Evolutionary conservation across 1,284 basidiomycete genomes (phyloP).

Genomic region (Cutaneotrichosporon mucoides): DNA sequence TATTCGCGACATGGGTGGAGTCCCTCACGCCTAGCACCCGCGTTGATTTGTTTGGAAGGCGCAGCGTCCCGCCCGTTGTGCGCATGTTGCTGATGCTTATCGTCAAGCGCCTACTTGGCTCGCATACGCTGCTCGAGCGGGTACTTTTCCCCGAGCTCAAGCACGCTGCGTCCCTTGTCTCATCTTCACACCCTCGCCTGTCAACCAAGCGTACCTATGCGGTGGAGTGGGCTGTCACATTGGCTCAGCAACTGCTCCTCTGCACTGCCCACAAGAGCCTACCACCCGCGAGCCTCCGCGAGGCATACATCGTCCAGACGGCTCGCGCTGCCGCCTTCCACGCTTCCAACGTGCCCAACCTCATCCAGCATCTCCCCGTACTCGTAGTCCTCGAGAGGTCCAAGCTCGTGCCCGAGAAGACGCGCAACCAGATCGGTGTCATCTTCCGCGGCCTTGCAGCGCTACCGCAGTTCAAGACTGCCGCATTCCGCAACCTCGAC

Average conservation of each 20-base stretch:
- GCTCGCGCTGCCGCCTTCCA: conserved; percentile 33
- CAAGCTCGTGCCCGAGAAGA: conserved; percentile 23
- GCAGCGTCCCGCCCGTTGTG: conserved; percentile 17
- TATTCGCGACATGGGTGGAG: conserved; percentile 27
- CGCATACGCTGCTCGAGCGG: conserved; percentile 29
- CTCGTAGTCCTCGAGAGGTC: conserved; percentile 36
- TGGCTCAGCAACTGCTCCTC: conserved; percentile 38
- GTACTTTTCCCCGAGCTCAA: conserved; percentile 36
- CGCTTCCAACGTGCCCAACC: conserved; percentile 25
- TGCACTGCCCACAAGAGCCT: conserved; percentile 26
- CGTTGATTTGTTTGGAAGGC: conserved; percentile 26
- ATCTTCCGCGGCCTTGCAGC: conserved; percentile 32
- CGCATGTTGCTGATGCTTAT: conserved; percentile 32
- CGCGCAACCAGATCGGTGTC: conserved; percentile 21
- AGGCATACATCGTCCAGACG: conserved; percentile 38
- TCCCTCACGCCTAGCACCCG: conserved; percentile 12
- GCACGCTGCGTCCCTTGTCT: conserved; percentile 23
- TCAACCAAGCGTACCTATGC: conserved; percentile 27
- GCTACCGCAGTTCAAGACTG: conserved; percentile 45
- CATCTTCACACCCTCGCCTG: conserved; percentile 26
- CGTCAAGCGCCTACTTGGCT: conserved; percentile 28
- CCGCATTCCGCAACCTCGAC: conserved; percentile 43
- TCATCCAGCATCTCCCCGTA: conserved; percentile 41
- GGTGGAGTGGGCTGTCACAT: conserved; percentile 30
- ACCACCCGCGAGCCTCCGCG: conserved; percentile 32